A percentile compares a stretch with the other conserved stretches of the same genome.
These are phyloP conservation scores for Trichoderma breve DNA, from an alignment of 2,329 filamentous ascomycete species.

Conservation along the genomic window DNA sequence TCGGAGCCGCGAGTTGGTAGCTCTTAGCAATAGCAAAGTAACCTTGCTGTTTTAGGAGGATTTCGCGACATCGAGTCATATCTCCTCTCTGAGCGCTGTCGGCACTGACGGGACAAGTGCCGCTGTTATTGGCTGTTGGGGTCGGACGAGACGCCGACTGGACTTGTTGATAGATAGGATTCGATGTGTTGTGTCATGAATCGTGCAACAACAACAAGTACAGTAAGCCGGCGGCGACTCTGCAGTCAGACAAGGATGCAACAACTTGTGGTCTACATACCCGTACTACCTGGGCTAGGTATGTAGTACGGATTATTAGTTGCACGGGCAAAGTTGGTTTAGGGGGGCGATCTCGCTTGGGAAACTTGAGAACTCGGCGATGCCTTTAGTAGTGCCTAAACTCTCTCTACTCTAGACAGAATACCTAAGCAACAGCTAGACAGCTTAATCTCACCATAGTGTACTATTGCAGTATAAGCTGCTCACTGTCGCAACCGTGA, in stretches of 20 bases:
- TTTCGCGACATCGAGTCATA: neutral
- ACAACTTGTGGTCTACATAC: neutral
- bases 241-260: neutral
- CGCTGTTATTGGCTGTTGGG: neutral
- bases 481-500: neutral
- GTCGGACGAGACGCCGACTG: neutral
- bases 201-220: neutral
- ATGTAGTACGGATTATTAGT: neutral
- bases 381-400: neutral
- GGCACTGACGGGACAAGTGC: neutral
- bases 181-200: neutral
- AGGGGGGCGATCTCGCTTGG: neutral
- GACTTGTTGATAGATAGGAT: neutral
- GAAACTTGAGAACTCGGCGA: neutral
- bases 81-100: neutral
- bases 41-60: neutral
- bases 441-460: no score
- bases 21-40: neutral
- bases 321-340: neutral
- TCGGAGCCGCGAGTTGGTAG: neutral
- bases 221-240: neutral
- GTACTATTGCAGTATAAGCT: neutral
- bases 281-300: neutral
- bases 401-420: neutral
- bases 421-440: neutral